Evolutionary conservation across 2,329 filamentous ascomycete genomes (phyloP).

Genomic region (Xylaria sp.): DNA sequence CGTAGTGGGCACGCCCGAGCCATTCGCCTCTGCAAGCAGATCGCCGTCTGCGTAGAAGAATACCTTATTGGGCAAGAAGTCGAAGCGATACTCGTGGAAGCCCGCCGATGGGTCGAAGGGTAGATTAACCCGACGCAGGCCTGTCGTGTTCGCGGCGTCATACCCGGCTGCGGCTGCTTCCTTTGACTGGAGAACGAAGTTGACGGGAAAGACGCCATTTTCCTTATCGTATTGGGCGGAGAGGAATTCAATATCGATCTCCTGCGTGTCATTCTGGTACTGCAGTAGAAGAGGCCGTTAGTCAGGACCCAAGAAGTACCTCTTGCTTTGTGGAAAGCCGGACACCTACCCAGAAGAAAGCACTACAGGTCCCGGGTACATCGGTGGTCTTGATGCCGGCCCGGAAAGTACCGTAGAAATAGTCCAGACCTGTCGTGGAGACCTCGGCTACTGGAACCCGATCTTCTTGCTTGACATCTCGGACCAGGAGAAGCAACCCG

Average conservation of each 20-base stretch:
- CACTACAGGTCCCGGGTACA: slow-evolving; percentile 75
- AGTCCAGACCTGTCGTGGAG: slow-evolving; percentile 68
- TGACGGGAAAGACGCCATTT: slow-evolving; percentile 68
- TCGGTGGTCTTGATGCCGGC: slow-evolving; percentile 72
- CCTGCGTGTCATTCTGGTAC: slow-evolving; percentile 82
- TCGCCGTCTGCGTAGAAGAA: slow-evolving; percentile 75
- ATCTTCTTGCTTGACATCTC: slow-evolving; percentile 56
- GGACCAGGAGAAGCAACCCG: slow-evolving; percentile 69
- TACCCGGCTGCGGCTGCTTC: slow-evolving; percentile 68
- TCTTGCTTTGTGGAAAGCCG: neutral
- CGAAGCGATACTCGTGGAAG: slow-evolving; percentile 84
- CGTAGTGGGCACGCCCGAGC: slow-evolving; percentile 66
- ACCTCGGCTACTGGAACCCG: slow-evolving; percentile 73
- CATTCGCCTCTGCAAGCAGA: slow-evolving; percentile 66
- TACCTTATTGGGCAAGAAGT: slow-evolving; percentile 72
- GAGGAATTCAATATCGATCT: slow-evolving; percentile 85
- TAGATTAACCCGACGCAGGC: slow-evolving; percentile 67
- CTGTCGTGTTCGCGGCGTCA: slow-evolving; percentile 69
- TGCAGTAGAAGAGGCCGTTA: slow-evolving; percentile 48
- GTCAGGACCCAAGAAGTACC: neutral
- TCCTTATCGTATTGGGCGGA: slow-evolving; percentile 69
- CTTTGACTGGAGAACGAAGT: slow-evolving; percentile 79
- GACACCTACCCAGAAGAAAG: slow-evolving; percentile 78
- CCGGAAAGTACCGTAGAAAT: slow-evolving; percentile 77
- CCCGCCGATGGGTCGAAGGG: slow-evolving; percentile 72